Percentiles rank a stretch among this genome's conserved stretches.
Evolutionary conservation across 352 stramenopile species (phyloP).

Genomic region (Phytophthora niederhauseri): DNA sequence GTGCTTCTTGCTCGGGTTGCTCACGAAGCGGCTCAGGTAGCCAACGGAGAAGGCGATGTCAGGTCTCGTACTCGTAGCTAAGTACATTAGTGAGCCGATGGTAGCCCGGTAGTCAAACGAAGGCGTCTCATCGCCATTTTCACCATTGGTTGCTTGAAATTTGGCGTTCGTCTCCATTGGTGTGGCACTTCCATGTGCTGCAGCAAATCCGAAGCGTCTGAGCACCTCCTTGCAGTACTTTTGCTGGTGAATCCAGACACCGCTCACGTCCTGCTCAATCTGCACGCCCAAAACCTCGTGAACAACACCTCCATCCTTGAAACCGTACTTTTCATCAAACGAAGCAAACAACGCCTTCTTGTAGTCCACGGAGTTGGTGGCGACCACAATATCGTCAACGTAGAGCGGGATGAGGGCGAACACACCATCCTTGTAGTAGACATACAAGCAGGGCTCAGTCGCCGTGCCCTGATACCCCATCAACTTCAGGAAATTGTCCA

Average conservation of each 20-base stretch:
- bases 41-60: conserved; percentile 28
- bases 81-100: conserved; percentile 22
- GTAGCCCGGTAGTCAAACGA: conserved; percentile 18
- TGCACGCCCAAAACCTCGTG: too few relatives aligned
- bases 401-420: conserved; percentile 9
- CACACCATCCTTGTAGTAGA: not conserved
- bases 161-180: conserved; percentile 22
- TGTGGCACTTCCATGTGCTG: conserved; percentile 1
- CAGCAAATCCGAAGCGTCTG: conserved; percentile 4
- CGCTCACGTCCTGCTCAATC: too few relatives aligned
- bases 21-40: not conserved
- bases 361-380: too few relatives aligned
- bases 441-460: not conserved
- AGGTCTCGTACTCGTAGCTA: conserved; percentile 27
- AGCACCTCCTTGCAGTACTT: conserved; percentile 8
- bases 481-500: not conserved
- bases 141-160: not conserved
- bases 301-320: too few relatives aligned
- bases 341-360: too few relatives aligned
- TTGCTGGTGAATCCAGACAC: too few relatives aligned
- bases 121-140: not conserved
- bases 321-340: too few relatives aligned
- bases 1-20: not conserved
- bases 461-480: not conserved
- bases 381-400: conserved; percentile 20